Evolutionary conservation across 257 asterid species (phyloP), one percentile per base, ranked within the genome.

Genomic region (Solanum peruvianum): DNA sequence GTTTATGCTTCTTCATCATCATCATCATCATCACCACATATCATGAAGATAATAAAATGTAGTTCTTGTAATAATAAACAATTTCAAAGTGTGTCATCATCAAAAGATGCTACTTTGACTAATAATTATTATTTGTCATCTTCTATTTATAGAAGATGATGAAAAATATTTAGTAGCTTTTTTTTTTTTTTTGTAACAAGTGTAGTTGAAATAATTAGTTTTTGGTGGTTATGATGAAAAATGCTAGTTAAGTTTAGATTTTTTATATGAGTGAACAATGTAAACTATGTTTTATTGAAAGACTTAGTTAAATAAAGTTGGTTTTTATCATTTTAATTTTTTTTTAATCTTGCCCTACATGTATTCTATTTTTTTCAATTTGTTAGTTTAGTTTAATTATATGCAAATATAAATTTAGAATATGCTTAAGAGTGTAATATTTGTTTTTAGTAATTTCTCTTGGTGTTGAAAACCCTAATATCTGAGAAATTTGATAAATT

Each of bases 11-110:
- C 62, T 2, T 67, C 76, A 7, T 85, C 71, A 86, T 86, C 83
- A 86, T 33, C 44, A 71, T 72, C 49, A 90, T 70, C 62, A n/a
- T n/a, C n/a, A n/a, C n/a, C n/a, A 72, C 78, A n/a, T 86, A 56
- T 69, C 41, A 69, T 71, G 44, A 87, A 52, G 58, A 86, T 85
- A 25, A 70, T 89, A 58, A 91, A 85, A 66, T 91, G 93, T 73
- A 85, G 84, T 56, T 87, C 58, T 87, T 91, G 93, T 70, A 89
- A 18, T 77, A 49, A 13, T 66, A 45, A 64, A 83, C 14, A 37
- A 47, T 35, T 58, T 86, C 56, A 89, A 85, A 84, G 86, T 64
- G 29, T 86, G 82, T 62, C 70, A 62, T 23, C 89, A 83, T 23
- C 88, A 83, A 67, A 31, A 64, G 73, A 81, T 41, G 31, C 88